Evolutionary conservation across 305 asterid genomes (phyloP).

Genomic region (Salvia sclarea): DNA sequence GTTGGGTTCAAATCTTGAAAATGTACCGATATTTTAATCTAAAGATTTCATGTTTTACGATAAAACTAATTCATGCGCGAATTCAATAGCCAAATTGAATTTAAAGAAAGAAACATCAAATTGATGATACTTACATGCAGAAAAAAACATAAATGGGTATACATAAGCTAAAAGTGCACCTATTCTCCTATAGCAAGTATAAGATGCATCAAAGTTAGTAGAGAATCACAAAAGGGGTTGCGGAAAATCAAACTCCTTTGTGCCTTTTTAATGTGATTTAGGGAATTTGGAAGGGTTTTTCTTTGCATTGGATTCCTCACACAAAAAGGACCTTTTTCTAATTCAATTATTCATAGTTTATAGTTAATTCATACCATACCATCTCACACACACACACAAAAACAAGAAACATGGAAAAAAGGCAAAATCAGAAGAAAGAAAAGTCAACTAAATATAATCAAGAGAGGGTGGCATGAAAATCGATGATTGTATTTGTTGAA

Average conservation of each 20-base stretch:
- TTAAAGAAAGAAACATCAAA: neutral
- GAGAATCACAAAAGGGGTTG: slow-evolving; percentile 26
- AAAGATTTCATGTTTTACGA: no score
- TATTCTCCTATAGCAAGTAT: slow-evolving; percentile 4
- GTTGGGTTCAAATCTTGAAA: no score
- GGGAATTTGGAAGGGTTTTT: slow-evolving; percentile 15
- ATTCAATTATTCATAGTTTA: neutral
- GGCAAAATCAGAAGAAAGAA: slow-evolving; percentile 10
- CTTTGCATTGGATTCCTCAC: slow-evolving; percentile 74
- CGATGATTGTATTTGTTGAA: slow-evolving; percentile 38
- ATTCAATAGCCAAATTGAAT: neutral
- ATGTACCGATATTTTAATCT: no score
- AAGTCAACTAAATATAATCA: slow-evolving; percentile 35
- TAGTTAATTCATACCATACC: no score
- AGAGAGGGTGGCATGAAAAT: slow-evolving; percentile 15
- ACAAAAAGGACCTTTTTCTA: slow-evolving; percentile 35
- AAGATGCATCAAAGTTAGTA: slow-evolving; percentile 21
- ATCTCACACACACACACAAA: neutral
- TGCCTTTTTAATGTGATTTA: slow-evolving; percentile 23
- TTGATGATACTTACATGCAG: neutral
- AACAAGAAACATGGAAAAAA: slow-evolving; percentile 30
- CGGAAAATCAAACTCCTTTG: slow-evolving; percentile 4
- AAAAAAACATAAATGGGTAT: slow-evolving; percentile 27
- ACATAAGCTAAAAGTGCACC: slow-evolving; percentile 25
- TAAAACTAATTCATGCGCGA: no score